phyloP scores from a whole-genome alignment of 352 stramenopile species.

The Stephanocyclus meneghinianus region DNA sequence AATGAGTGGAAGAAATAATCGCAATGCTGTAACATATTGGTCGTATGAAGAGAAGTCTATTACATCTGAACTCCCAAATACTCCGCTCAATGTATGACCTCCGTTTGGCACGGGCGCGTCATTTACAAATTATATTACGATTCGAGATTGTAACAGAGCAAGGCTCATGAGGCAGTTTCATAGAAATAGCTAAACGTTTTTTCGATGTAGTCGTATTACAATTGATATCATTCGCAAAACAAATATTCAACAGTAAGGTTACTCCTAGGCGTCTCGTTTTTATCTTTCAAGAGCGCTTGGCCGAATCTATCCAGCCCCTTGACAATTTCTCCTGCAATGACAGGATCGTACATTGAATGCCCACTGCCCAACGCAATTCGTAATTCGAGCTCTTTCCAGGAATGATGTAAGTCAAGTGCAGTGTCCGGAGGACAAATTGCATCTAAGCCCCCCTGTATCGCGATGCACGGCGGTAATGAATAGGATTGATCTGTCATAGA shows the following conservation, averaged over 20 bases:
- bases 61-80: conserved; percentile 7
- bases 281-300: conserved; percentile 15
- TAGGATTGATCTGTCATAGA: conserved; percentile 8
- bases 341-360: conserved; percentile 81
- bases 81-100: conserved; percentile 5
- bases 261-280: neutral
- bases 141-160: conserved; percentile 2
- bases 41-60: conserved; percentile 17
- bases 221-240: no score
- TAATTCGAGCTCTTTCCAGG: conserved; percentile 65
- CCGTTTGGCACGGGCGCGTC: conserved; percentile 13
- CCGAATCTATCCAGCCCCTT: conserved; percentile 71
- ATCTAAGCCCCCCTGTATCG: conserved; percentile 74
- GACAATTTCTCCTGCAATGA: conserved; percentile 69
- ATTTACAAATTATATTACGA: conserved; percentile 23
- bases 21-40: conserved; percentile 23
- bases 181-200: neutral
- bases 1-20: neutral
- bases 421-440: conserved; percentile 75
- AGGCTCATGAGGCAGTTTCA: conserved; percentile 2
- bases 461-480: conserved; percentile 58
- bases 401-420: conserved; percentile 67
- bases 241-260: no score
- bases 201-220: neutral
- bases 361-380: conserved; percentile 61